Percentiles rank a stretch among this genome's conserved stretches.
These are phyloP conservation scores for Capsaspora owczarzaki DNA, from an alignment of 78 protist genomes.

Conservation along the genomic window DNA sequence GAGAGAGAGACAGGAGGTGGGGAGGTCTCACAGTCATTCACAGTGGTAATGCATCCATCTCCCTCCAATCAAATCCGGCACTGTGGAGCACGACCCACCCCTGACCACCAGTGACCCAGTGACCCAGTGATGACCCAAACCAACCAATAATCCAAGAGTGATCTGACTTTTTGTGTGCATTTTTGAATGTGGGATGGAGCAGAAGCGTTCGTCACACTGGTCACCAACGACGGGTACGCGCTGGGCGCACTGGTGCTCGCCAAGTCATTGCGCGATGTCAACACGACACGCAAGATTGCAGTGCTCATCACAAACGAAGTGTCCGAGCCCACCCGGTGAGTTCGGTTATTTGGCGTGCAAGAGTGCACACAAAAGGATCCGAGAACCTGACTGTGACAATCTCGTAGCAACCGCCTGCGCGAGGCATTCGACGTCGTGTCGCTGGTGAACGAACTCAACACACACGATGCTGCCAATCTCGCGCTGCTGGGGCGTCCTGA, in stretches of 20 bases:
- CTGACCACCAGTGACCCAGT: no score
- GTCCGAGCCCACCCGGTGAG: neutral
- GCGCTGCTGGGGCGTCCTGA: conserved; percentile 4
- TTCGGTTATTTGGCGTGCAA: neutral
- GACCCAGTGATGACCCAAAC: no score
- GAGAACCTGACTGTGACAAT: no score
- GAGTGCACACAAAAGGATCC: no score
- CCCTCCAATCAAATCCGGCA: neutral
- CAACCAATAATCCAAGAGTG: no score
- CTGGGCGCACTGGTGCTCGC: conserved; percentile 37
- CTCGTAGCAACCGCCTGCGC: neutral
- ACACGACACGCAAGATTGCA: neutral
- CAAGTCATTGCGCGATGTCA: conserved; percentile 7
- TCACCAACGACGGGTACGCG: conserved; percentile 33
- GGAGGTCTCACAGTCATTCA: neutral
- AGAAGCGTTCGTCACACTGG: conserved; percentile 40
- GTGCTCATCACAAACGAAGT: neutral
- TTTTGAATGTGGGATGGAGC: neutral
- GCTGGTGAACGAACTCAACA: neutral
- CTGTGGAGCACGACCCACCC: no score
- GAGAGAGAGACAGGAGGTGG: neutral
- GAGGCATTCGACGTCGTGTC: neutral
- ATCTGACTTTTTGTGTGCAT: neutral
- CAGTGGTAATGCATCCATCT: neutral
- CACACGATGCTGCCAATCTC: neutral